A percentile compares a stretch with the other conserved stretches of the same genome.
Evolutionary conservation across 1,139 yeast species (phyloP).

Genomic region (Yamadazyma siamensis): DNA sequence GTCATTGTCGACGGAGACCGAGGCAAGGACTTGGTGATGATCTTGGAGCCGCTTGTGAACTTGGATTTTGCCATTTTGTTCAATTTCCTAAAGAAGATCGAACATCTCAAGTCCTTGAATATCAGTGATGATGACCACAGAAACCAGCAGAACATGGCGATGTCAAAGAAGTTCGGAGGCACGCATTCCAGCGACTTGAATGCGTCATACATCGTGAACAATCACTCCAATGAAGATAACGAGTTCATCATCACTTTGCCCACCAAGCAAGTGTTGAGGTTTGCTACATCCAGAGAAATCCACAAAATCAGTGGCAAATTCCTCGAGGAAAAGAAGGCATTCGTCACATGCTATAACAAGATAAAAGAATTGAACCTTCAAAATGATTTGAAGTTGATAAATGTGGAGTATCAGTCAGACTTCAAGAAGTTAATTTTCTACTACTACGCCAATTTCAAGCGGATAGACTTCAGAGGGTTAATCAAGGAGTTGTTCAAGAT

Average conservation of each 20-base stretch:
- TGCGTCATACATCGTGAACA: conserved; percentile 39
- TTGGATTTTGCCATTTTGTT: conserved; percentile 64
- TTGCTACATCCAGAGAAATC: conserved; percentile 48
- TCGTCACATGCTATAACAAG: conserved; percentile 42
- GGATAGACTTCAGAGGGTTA: conserved; percentile 90
- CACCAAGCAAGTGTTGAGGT: conserved; percentile 46
- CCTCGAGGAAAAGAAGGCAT: conserved; percentile 47
- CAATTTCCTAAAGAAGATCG: conserved; percentile 73
- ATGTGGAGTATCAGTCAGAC: conserved; percentile 95
- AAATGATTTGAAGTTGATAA: conserved; percentile 45
- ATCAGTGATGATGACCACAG: conserved; percentile 21
- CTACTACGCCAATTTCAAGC: conserved; percentile 68
- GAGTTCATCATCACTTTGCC: conserved; percentile 48
- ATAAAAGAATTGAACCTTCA: conserved; percentile 42
- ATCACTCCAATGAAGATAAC: conserved; percentile 41
- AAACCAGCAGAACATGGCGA: conserved; percentile 9
- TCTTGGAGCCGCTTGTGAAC: conserved; percentile 42
- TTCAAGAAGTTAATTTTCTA: conserved; percentile 90
- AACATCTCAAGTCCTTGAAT: conserved; percentile 74
- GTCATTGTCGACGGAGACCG: conserved; percentile 51
- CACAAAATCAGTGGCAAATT: conserved; percentile 43
- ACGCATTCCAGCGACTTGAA: conserved; percentile 36
- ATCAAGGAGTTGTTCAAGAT: conserved; percentile 89
- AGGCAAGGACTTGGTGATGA: conserved; percentile 51
- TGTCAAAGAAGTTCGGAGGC: conserved; percentile 28